phyloP scores from a whole-genome alignment of 768 basidiomycete species.

The Pholiota microspora region DNA sequence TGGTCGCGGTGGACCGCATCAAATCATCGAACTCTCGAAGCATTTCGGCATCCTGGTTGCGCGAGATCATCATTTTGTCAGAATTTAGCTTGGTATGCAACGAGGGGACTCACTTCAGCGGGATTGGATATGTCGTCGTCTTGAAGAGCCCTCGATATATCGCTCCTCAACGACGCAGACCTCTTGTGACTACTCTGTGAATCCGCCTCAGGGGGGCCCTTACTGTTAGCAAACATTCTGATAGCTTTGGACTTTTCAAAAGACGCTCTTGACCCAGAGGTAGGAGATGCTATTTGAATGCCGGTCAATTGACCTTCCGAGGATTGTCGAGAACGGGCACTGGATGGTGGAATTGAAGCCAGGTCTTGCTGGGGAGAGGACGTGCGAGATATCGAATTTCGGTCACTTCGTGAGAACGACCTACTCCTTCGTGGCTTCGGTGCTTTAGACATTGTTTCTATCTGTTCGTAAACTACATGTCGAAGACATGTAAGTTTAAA shows the following conservation, averaged over 20 bases:
- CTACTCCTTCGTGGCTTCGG: slow-evolving; percentile 64
- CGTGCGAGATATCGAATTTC: slow-evolving; percentile 40
- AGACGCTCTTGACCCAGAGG: slow-evolving; percentile 49
- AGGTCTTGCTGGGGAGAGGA: slow-evolving; percentile 46
- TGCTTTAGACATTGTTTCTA: slow-evolving; percentile 62
- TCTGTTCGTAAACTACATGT: slow-evolving; percentile 70
- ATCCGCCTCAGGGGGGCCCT: slow-evolving; percentile 39
- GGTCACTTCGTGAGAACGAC: slow-evolving; percentile 60
- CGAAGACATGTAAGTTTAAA: slow-evolving; percentile 9
- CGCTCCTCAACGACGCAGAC: slow-evolving; percentile 52
- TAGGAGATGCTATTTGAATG: slow-evolving; percentile 23
- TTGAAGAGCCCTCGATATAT: slow-evolving; percentile 38
- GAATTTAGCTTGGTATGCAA: slow-evolving; percentile 4
- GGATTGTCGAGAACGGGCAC: slow-evolving; percentile 35
- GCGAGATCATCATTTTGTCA: slow-evolving; percentile 9
- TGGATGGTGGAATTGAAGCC: slow-evolving; percentile 30
- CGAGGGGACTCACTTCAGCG: slow-evolving; percentile 33
- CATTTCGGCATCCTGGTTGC: slow-evolving; percentile 48
- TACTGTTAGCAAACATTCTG: slow-evolving; percentile 51
- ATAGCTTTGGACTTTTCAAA: slow-evolving; percentile 61
- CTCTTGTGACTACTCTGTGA: slow-evolving; percentile 50
- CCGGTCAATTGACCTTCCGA: slow-evolving; percentile 33
- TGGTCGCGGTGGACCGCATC: slow-evolving; percentile 85
- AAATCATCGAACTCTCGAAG: slow-evolving; percentile 90
- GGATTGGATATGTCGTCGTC: slow-evolving; percentile 28